phyloP scores from a whole-genome alignment of 2,329 filamentous ascomycete genomes.

The Penicillium expansum region DNA sequence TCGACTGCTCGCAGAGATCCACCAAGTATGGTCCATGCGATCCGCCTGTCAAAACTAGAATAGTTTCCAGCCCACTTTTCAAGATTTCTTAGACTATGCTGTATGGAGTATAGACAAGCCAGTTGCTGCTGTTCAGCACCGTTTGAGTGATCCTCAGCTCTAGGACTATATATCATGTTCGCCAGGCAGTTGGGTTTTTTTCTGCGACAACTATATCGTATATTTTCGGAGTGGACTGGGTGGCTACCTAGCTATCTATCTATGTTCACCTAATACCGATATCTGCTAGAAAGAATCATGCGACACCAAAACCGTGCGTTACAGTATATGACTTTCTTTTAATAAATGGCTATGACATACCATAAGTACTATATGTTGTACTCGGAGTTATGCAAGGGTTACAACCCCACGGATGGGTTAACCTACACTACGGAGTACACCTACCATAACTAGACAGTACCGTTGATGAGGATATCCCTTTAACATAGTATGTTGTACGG shows the following conservation, averaged over 20 bases:
- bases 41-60: background rate
- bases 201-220: background rate
- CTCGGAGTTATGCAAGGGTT: background rate
- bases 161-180: background rate
- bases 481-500: too few relatives aligned
- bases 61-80: background rate
- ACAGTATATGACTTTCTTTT: background rate
- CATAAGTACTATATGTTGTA: background rate
- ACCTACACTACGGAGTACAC: background rate
- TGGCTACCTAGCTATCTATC: too few relatives aligned
- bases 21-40: background rate
- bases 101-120: background rate
- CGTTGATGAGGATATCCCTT: background rate
- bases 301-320: too few relatives aligned
- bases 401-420: background rate
- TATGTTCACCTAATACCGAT: too few relatives aligned
- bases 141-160: background rate
- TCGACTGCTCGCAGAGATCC: background rate
- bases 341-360: background rate
- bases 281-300: background rate
- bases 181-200: background rate
- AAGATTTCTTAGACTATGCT: background rate
- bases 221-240: background rate
- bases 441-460: background rate
- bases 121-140: background rate